Conservation (phyloP, 169 alveolate genomes). For the Eimeria brunetti region DNA sequence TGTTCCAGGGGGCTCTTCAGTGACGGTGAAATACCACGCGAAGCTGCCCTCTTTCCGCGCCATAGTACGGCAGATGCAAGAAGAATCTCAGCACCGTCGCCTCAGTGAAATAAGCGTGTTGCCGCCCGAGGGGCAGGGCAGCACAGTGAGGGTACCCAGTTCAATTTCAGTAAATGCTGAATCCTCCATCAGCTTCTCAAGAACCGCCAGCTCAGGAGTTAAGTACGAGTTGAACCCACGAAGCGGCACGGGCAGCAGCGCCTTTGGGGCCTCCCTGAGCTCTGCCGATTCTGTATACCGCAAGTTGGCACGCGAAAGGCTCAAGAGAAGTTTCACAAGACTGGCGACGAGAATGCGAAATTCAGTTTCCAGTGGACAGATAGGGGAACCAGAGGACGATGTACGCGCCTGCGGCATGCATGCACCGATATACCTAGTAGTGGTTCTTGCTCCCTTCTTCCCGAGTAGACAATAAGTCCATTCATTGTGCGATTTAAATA, state of each 20-base stretch:
- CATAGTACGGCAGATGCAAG: not conserved
- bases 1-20: not conserved
- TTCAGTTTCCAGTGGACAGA: not conserved
- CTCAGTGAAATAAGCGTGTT: not conserved
- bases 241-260: not conserved
- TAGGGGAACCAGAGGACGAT: not conserved
- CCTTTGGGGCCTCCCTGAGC: not conserved
- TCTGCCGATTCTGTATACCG: conserved; percentile 9
- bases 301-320: conserved; percentile 30
- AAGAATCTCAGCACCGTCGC: conserved; percentile 3
- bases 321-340: conserved; percentile 37
- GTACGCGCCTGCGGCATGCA: not conserved
- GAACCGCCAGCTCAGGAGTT: not conserved
- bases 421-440: not conserved
- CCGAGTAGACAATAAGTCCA: too few species aligned
- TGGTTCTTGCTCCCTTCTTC: not conserved
- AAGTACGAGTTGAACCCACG: not conserved
- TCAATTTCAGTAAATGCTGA: not conserved
- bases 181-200: not conserved
- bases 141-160: not conserved
- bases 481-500: too few species aligned
- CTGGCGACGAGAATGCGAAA: not conserved
- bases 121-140: not conserved
- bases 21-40: not conserved
- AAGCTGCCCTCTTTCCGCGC: conserved; percentile 12